Conservation (phyloP, 2,329 filamentous ascomycete species). For the Venturia pyrina region DNA sequence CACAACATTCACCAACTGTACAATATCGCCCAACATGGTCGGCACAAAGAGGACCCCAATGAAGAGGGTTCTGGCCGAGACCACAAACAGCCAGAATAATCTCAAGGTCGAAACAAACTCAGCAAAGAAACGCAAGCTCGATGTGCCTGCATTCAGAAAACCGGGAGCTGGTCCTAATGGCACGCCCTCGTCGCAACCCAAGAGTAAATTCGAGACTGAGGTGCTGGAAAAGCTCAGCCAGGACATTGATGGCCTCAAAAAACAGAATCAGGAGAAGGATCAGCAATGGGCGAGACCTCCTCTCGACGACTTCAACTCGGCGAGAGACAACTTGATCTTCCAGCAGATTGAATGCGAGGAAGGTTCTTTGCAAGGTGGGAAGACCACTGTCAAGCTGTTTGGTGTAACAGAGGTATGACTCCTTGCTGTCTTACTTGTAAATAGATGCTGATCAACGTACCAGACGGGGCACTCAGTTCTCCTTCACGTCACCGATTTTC, state of each 20-base stretch:
- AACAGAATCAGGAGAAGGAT: constrained; percentile 82
- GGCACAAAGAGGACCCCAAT: constrained; percentile 22
- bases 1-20: not conserved
- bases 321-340: constrained; percentile 66
- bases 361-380: constrained; percentile 67
- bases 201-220: constrained; percentile 88
- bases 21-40: not conserved
- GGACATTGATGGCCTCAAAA: constrained; percentile 76
- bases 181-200: constrained; percentile 64
- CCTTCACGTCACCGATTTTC: constrained; percentile 89
- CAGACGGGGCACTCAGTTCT: constrained; percentile 78
- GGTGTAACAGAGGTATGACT: constrained; percentile 69
- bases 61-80: constrained; percentile 39
- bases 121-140: constrained; percentile 73
- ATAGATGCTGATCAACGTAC: constrained; percentile 24
- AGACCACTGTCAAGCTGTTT: constrained; percentile 77
- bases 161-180: constrained; percentile 30
- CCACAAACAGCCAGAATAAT: constrained; percentile 34
- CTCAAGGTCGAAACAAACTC: constrained; percentile 36
- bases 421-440: not conserved
- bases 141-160: constrained; percentile 46
- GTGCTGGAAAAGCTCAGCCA: constrained; percentile 94
- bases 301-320: constrained; percentile 50
- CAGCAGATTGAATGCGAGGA: constrained; percentile 96
- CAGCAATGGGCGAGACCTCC: constrained; percentile 75